Conservation (phyloP, 2,329 filamentous ascomycete genomes). For the Apiospora koreana region DNA sequence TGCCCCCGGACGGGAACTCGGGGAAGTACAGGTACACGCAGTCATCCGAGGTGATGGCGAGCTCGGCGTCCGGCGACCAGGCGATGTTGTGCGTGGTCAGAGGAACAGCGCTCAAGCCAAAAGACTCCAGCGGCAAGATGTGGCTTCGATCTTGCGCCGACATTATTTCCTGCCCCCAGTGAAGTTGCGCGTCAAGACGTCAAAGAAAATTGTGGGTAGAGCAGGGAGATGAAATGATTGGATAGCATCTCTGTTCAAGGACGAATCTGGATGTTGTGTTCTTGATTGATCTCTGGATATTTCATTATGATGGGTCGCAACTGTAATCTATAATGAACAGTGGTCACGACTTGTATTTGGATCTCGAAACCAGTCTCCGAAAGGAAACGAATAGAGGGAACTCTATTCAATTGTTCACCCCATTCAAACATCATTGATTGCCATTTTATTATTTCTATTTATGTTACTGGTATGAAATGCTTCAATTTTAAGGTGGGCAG, state of each 20-base stretch:
- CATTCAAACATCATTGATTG: background rate
- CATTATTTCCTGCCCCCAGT: conserved; percentile 16
- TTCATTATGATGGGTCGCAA: background rate
- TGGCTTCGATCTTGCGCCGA: conserved; percentile 23
- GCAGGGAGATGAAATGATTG: background rate
- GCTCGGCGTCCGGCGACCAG: conserved; percentile 60
- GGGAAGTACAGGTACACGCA: conserved; percentile 54
- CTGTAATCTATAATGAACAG: background rate
- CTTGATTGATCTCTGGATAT: background rate
- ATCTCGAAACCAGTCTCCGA: background rate
- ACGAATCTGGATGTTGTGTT: background rate
- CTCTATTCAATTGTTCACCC: background rate
- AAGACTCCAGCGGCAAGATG: conserved; percentile 49
- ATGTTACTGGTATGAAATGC: background rate
- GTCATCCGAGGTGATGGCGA: conserved; percentile 59
- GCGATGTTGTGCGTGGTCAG: conserved; percentile 45
- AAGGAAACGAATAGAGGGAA: background rate
- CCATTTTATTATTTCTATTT: background rate
- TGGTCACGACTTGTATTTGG: background rate
- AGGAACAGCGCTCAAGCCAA: conserved; percentile 45
- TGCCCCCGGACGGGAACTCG: conserved; percentile 36
- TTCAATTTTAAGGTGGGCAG: background rate
- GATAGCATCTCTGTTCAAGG: background rate
- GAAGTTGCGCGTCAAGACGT: background rate
- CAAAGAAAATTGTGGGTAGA: background rate